Evolutionary conservation across 768 basidiomycete genomes (phyloP).

Genomic region (Paxillus involutus): DNA sequence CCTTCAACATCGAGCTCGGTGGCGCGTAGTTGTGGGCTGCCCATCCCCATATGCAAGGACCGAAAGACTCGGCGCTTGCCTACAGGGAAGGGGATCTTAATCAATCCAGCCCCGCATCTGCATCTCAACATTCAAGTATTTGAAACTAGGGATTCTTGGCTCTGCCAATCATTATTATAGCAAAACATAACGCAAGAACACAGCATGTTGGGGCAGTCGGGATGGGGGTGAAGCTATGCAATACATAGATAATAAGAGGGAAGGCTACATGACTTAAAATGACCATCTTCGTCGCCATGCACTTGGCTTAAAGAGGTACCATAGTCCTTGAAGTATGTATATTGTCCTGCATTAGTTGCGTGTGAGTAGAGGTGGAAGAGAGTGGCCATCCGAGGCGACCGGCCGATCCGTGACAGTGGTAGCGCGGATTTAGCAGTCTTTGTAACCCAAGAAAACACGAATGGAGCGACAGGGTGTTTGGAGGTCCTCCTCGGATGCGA

Average conservation of each 20-base stretch:
- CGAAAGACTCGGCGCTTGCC: constrained; percentile 24
- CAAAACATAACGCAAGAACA: not conserved
- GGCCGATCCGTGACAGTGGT: not conserved
- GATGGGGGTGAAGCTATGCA: not conserved
- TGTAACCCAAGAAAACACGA: constrained; percentile 62
- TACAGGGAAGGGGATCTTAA: constrained; percentile 20
- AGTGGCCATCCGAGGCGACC: not conserved
- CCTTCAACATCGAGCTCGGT: not conserved
- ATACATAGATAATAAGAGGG: constrained; percentile 26
- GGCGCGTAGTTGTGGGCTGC: not conserved
- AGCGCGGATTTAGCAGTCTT: constrained; percentile 27
- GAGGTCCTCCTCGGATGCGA: constrained; percentile 51
- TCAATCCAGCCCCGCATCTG: not conserved
- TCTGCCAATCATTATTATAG: not conserved
- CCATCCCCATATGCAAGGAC: constrained; percentile 31
- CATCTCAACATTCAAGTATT: not conserved
- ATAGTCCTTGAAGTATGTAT: constrained; percentile 27
- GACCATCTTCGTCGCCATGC: constrained; percentile 1
- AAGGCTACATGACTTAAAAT: constrained; percentile 17
- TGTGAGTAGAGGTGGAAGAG: constrained; percentile 7
- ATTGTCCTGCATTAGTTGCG: constrained; percentile 8
- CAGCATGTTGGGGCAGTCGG: not conserved
- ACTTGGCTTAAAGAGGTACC: constrained; percentile 15
- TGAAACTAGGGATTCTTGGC: too few species aligned
- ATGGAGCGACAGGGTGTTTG: constrained; percentile 57